A percentile compares a stretch with the other conserved stretches of the same genome.
Conservation (phyloP, 768 basidiomycete species). For the Polyporus arcularius region DNA sequence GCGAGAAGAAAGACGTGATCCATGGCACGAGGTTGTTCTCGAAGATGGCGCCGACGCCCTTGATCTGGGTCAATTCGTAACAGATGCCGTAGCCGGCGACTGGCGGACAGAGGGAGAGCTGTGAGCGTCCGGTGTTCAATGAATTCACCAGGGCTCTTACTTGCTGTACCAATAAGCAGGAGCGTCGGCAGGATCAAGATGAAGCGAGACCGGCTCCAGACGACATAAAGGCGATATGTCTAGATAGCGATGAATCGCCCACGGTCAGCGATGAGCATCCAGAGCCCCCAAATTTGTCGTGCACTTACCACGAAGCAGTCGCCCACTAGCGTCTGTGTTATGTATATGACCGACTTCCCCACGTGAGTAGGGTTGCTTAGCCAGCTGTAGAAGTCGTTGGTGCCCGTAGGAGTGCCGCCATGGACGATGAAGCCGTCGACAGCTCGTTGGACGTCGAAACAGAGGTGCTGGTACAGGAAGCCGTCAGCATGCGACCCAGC, state of each 20-base stretch:
- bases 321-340: constrained; percentile 11
- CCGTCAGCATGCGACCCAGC: neutral
- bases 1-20: neutral
- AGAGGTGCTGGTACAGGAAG: constrained; percentile 1
- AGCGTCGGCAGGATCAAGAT: constrained; percentile 5
- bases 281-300: too few species aligned
- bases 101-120: neutral
- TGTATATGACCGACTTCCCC: constrained; percentile 3
- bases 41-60: neutral
- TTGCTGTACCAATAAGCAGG: constrained; percentile 3
- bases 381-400: neutral
- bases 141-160: neutral
- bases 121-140: too few species aligned
- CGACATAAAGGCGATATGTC: constrained; percentile 11
- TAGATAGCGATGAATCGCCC: neutral
- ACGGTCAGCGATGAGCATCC: neutral
- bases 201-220: neutral
- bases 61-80: neutral
- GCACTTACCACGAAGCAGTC: constrained; percentile 9
- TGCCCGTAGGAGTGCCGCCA: neutral
- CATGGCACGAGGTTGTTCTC: neutral
- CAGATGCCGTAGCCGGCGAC: constrained; percentile 1
- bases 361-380: constrained; percentile 5
- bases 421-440: constrained; percentile 4
- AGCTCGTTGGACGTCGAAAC: neutral